Base-by-base conservation (phyloP, 805 yeast species). In the Starmerella scarabaei region DNA sequence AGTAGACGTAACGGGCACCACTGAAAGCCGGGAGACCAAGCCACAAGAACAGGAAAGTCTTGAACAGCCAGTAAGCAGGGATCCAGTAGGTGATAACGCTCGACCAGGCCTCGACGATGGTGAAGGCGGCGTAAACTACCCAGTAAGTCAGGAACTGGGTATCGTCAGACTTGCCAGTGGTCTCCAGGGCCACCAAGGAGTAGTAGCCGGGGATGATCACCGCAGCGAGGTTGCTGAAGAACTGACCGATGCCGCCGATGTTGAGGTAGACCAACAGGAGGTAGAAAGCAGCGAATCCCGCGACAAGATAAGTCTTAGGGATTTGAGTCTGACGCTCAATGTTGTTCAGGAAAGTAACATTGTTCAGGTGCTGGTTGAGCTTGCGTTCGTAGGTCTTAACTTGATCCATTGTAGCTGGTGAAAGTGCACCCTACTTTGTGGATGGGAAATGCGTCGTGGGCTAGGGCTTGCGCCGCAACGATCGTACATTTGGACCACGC, bases 101-200 rank as follows among this genome's bases (percentile, higher is more conserved):
- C 40, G 94, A 77, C 97, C 96, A 91, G 72, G 84, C 91, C 67
- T 91, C 99, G 55, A 84, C 59, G 38, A 91, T 86, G 61, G 77
- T 83, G 66, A 91, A 73, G 53, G 77, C 76, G 14, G 95, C 94
- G 59, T 82, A 91, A n/a, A 91, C 94, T 43, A 91, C 95, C 98
- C 98, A 91, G 69, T 91, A 91, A 12, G 96, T 82, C 36, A 91
- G 72, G 59, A 82, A 73, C 60, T 80, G 78, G 35, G 91, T 76
- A 63, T 91, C 99, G 60, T 88, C 96, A 32, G 65, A 63, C 31
- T 75, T 63, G 15, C 71, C 56, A 8, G 73, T 49, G 18, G 94
- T 80, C 61, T 76, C 80, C 50, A 91, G 68, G 18, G 98, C 97
- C 47, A 73, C 59, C 46, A 91, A 67, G 7, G 97, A 88, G 57